Evolutionary conservation across 2,329 filamentous ascomycete genomes (phyloP), one percentile per base, ranked within the genome.

Genomic region (Clonostachys rhizophaga): DNA sequence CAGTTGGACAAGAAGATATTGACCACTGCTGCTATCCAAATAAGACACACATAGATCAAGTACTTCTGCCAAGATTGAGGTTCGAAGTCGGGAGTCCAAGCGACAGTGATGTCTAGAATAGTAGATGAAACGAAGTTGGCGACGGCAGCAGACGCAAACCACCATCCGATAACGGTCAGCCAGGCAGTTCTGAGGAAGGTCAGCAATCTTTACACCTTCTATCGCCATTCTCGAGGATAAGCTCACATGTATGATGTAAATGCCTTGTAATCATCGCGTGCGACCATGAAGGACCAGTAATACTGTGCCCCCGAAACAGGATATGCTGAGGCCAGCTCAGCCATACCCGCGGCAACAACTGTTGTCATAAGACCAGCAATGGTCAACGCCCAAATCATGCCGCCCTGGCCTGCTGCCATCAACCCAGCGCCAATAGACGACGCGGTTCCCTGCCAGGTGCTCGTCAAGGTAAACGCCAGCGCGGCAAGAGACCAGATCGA

Each of bases 391-490:
- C 55, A 57, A 36, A 56, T 41, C 16, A 51, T 51, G 11, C 55
- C 55, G 9, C 48, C 45, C 14, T 42, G 42, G 7, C 49, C 50
- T 4, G 51, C 47, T 24, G 55, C 51, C 5, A 49, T 50, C n/a
- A 57, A 44, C 42, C 45, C 50, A 33, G 49, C 48, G 8, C 54
- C 55, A 18, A 57, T 49, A 2, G 52, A 54, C 34, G 51, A 49
- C 10, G 52, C 55, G 10, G 53, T 50, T 16, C 55, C 54, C n/a
- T 51, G 47, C 55, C 54, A 56, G 4, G 54, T 55, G 43, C 52
- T 54, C 11, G 53, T 57, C 36, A 57, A 45, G 9, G 54, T 52
- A 43, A 55, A 57, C 5, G 54, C 52, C 6, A 56, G 45, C 3
- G 54, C 50, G 5, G 46, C 40, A 9, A 57, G 49, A 42, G 49